These are phyloP conservation scores for Pyricularia sp. DNA, from an alignment of 2,329 filamentous ascomycete genomes.

Conservation along the genomic window DNA sequence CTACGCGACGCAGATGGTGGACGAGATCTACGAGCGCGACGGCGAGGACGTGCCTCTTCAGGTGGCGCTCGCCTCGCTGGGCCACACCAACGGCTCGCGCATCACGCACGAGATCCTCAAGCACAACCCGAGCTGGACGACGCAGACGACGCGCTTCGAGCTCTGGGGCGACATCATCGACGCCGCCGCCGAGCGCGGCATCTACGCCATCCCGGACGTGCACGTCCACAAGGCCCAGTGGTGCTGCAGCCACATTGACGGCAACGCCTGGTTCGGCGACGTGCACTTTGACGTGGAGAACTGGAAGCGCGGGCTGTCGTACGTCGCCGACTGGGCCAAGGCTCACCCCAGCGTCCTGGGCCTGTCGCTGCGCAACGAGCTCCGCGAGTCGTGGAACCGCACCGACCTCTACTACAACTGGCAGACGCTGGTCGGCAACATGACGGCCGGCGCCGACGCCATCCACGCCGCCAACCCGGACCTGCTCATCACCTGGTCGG, in stretches of 20 bases:
- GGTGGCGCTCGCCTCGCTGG: slow-evolving; percentile 28
- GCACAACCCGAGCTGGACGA: slow-evolving; percentile 39
- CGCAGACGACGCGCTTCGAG: slow-evolving; percentile 35
- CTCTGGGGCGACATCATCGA: slow-evolving; percentile 28
- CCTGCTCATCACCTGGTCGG: slow-evolving; percentile 38
- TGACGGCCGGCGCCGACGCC: slow-evolving; percentile 29
- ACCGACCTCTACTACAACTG: slow-evolving; percentile 32
- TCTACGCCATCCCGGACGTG: slow-evolving; percentile 30
- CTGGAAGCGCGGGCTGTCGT: slow-evolving; percentile 44
- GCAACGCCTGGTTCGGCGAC: slow-evolving; percentile 47
- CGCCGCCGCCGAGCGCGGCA: slow-evolving; percentile 19
- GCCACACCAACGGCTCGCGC: slow-evolving; percentile 35
- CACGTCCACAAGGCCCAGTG: slow-evolving; percentile 30
- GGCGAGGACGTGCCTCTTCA: slow-evolving; percentile 28
- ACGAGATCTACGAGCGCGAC: slow-evolving; percentile 30
- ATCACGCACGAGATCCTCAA: slow-evolving; percentile 35
- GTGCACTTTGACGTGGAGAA: slow-evolving; percentile 40
- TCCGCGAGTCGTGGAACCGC: slow-evolving; percentile 25
- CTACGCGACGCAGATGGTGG: slow-evolving; percentile 47
- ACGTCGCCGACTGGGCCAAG: slow-evolving; percentile 35
- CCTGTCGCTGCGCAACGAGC: slow-evolving; percentile 31
- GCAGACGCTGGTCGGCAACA: slow-evolving; percentile 33
- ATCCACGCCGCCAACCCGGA: slow-evolving; percentile 34
- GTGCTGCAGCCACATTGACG: slow-evolving; percentile 38
- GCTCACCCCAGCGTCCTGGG: slow-evolving; percentile 28